Percentiles rank a stretch among this genome's conserved stretches.
These are phyloP conservation scores for Populus tomentosa DNA, from an alignment of 441 rosid species.

Conservation along the genomic window DNA sequence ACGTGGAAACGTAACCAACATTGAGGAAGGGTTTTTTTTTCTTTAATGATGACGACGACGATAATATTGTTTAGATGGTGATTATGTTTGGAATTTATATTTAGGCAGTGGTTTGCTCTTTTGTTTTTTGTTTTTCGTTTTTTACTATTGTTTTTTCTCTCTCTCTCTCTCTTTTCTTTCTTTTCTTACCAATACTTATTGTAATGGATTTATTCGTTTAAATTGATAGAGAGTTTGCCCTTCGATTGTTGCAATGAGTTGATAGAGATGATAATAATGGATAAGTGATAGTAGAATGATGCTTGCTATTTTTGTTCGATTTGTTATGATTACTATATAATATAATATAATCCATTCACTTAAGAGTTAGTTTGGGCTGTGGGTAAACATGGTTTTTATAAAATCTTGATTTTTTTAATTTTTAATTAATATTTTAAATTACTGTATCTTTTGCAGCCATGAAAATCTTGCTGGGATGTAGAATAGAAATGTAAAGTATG, in stretches of 20 bases:
- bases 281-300: neutral
- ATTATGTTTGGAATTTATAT: constrained; percentile 1
- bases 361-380: too few relatives aligned
- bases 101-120: neutral
- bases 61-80: constrained; percentile 9
- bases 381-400: too few relatives aligned
- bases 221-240: neutral
- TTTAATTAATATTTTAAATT: too few relatives aligned
- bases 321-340: too few relatives aligned
- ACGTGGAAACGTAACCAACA: constrained; percentile 36
- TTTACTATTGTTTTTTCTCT: neutral
- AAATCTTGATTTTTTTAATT: too few relatives aligned
- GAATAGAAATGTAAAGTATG: neutral
- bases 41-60: constrained; percentile 17
- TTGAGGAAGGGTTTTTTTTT: neutral
- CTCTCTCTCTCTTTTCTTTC: neutral
- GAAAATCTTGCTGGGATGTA: too few relatives aligned
- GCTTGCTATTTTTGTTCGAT: neutral
- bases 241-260: neutral
- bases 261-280: neutral
- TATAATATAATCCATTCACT: too few relatives aligned
- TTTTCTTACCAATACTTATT: neutral
- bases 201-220: constrained; percentile 15
- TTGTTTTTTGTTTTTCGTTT: neutral
- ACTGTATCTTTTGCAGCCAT: neutral